Evolutionary conservation across 495 filamentous ascomycete genomes (phyloP).

Genomic region (Penicillium atrosanguineum): DNA sequence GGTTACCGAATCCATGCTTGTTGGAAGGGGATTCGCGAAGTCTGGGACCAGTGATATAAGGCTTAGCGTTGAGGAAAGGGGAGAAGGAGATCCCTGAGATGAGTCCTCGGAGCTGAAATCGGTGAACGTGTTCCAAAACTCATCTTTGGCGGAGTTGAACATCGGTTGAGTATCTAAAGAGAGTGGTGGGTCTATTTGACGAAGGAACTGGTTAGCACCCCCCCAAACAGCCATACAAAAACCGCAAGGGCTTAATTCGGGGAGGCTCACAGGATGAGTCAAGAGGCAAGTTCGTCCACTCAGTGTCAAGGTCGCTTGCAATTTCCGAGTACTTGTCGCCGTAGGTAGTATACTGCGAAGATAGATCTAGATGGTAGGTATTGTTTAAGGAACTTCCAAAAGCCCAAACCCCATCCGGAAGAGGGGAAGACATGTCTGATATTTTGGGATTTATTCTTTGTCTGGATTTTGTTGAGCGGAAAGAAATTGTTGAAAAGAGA

Average conservation of each 20-base stretch:
- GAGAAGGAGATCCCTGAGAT: neutral
- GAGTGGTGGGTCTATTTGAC: neutral
- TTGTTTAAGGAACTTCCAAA: neutral
- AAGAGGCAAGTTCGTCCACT: neutral
- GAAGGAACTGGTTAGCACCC: neutral
- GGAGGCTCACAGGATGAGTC: neutral
- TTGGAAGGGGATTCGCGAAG: conserved; percentile 18
- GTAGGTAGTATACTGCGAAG: neutral
- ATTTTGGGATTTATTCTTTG: neutral
- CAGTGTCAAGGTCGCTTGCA: neutral
- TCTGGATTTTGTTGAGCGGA: neutral
- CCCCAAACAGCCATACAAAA: no score
- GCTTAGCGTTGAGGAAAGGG: neutral
- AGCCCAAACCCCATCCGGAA: neutral
- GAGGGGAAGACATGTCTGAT: neutral
- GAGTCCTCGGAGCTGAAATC: conserved; percentile 5
- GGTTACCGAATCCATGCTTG: conserved; percentile 6
- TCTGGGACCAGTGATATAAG: conserved; percentile 7
- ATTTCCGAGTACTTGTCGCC: neutral
- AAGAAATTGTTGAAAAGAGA: neutral
- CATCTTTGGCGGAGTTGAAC: conserved; percentile 1
- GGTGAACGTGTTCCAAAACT: conserved; percentile 17
- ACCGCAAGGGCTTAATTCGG: no score
- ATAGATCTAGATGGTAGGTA: neutral
- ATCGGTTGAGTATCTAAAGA: neutral